Conservation (phyloP, 768 basidiomycete species). For the Dendrothele bispora region DNA sequence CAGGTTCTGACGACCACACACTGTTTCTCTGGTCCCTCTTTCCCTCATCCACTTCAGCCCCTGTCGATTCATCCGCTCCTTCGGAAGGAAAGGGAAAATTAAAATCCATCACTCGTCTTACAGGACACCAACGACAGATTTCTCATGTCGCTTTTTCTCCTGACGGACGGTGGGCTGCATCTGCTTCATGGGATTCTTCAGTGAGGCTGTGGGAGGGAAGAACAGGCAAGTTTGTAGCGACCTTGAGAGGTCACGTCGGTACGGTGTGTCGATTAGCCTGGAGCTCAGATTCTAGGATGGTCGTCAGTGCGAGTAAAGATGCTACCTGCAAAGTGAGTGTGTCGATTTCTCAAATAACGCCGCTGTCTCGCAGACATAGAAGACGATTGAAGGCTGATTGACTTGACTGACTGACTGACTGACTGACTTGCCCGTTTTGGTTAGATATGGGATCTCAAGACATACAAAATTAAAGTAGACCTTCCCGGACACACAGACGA, state of each 20-base stretch:
- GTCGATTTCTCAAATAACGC: too few relatives aligned
- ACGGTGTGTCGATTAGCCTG: constrained; percentile 94
- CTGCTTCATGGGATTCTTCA: constrained; percentile 87
- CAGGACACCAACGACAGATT: constrained; percentile 94
- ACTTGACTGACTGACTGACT: not conserved
- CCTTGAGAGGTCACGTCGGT: constrained; percentile 88
- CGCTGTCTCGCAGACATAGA: too few relatives aligned
- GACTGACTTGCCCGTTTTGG: not conserved
- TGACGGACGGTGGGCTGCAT: constrained; percentile 90
- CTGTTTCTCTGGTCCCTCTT: constrained; percentile 94
- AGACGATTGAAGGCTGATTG: too few relatives aligned
- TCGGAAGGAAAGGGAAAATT: constrained; percentile 52
- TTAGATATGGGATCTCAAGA: constrained; percentile 96
- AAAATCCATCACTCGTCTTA: constrained; percentile 77
- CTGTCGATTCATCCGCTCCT: constrained; percentile 22
- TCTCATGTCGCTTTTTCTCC: constrained; percentile 94
- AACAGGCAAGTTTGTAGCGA: constrained; percentile 86
- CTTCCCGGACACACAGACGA: constrained; percentile 97
- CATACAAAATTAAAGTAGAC: constrained; percentile 92
- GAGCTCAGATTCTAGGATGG: constrained; percentile 90
- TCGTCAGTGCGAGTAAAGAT: constrained; percentile 95
- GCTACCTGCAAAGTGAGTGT: constrained; percentile 86
- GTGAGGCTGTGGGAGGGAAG: constrained; percentile 91
- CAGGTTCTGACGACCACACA: constrained; percentile 97
- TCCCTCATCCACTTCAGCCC: constrained; percentile 38